These are phyloP conservation scores for Dictyostelium intermedium DNA, from an alignment of 78 protist genomes.

Conservation along the genomic window DNA sequence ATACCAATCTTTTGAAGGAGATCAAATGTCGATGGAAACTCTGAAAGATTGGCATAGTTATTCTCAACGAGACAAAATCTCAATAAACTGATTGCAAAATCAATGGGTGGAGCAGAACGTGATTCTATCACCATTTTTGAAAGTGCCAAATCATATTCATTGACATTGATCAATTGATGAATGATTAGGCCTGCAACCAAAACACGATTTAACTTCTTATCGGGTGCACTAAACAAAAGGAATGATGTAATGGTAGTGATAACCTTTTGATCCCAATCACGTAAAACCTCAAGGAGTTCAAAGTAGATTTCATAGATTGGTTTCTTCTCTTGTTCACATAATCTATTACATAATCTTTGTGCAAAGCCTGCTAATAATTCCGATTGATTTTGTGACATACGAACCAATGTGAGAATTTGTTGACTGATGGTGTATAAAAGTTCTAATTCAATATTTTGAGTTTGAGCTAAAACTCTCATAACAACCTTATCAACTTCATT, in stretches of 20 bases:
- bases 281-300: slow-evolving; percentile 60
- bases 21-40: slow-evolving; percentile 43
- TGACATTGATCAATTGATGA: slow-evolving; percentile 80
- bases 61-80: slow-evolving; percentile 48
- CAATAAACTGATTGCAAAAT: slow-evolving; percentile 49
- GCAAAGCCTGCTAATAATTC: slow-evolving; percentile 33
- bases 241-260: slow-evolving; percentile 32
- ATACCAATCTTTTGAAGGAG: slow-evolving; percentile 52
- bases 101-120: slow-evolving; percentile 19
- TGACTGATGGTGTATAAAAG: slow-evolving; percentile 24
- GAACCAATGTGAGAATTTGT: slow-evolving; percentile 28
- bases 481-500: slow-evolving; percentile 62
- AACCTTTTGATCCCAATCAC: slow-evolving; percentile 59
- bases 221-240: slow-evolving; percentile 34
- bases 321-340: slow-evolving; percentile 55
- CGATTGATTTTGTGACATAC: not conserved
- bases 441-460: slow-evolving; percentile 29
- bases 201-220: slow-evolving; percentile 45
- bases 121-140: slow-evolving; percentile 36
- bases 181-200: slow-evolving; percentile 71
- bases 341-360: slow-evolving; percentile 20
- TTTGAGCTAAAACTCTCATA: not conserved
- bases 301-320: slow-evolving; percentile 61
- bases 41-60: slow-evolving; percentile 28
- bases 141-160: slow-evolving; percentile 73